phyloP scores from a whole-genome alignment of 139 green algal species.

The Chlamydomonas asymmetrica region DNA sequence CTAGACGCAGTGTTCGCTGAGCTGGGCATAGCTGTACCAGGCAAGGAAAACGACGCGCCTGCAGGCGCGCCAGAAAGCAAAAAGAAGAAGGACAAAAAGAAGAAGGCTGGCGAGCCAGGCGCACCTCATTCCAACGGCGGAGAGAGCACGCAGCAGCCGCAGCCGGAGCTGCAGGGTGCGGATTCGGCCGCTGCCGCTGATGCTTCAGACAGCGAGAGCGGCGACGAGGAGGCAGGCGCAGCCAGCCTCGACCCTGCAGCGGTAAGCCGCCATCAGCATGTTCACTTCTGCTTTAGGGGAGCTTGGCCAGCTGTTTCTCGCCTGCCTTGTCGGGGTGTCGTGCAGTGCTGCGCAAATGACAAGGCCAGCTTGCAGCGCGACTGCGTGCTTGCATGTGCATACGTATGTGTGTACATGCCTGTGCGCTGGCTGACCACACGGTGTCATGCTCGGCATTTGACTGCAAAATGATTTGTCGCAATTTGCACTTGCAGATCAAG shows the following conservation, averaged over 20 bases:
- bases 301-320: not conserved
- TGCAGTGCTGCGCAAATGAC: too few species aligned
- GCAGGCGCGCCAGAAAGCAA: constrained; percentile 30
- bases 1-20: constrained; percentile 61
- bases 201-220: constrained; percentile 17
- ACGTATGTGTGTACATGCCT: too few species aligned
- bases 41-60: constrained; percentile 19
- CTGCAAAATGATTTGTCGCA: not conserved
- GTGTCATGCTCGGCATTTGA: not conserved
- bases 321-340: too few species aligned
- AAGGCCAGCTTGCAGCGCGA: not conserved
- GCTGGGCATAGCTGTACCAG: constrained; percentile 46
- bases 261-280: constrained; percentile 18
- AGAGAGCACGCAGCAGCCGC: too few species aligned
- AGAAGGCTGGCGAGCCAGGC: constrained; percentile 3
- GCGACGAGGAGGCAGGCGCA: constrained; percentile 23
- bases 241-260: constrained; percentile 45
- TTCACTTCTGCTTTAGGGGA: not conserved
- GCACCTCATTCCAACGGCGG: constrained; percentile 4
- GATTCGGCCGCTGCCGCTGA: not conserved
- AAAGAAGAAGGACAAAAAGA: constrained; percentile 60
- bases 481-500: constrained; percentile 35
- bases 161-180: too few species aligned
- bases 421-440: too few species aligned
- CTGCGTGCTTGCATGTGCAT: not conserved